A percentile compares a stretch with the other conserved stretches of the same genome.
phyloP scores from a whole-genome alignment of 2,329 filamentous ascomycete species.

The Microcera coccophila region DNA sequence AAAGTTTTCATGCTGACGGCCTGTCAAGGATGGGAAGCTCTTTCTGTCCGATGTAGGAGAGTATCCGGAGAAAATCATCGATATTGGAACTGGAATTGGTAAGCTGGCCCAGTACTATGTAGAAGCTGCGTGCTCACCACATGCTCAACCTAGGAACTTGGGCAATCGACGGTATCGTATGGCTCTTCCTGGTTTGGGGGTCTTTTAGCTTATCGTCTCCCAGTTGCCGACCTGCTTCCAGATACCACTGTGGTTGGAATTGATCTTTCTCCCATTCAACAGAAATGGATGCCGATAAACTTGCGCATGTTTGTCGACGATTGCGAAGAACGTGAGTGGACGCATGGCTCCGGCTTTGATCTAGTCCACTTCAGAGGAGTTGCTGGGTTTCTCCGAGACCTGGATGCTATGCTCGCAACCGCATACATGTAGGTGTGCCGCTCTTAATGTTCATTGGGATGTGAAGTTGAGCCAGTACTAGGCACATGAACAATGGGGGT shows the following conservation, averaged over 20 bases:
- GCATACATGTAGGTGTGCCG: constrained; percentile 22
- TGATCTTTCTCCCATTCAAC: constrained; percentile 56
- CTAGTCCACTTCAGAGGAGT: constrained; percentile 58
- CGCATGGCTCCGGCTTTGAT: constrained; percentile 48
- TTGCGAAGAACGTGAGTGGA: constrained; percentile 43
- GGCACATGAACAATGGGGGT: constrained; percentile 44
- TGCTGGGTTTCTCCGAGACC: constrained; percentile 37
- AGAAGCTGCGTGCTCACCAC: no score
- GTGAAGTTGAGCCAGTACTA: constrained; percentile 15
- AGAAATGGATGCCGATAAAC: constrained; percentile 46
- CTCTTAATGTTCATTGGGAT: neutral
- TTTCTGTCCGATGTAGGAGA: constrained; percentile 33
- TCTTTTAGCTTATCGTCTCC: neutral
- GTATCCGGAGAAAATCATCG: constrained; percentile 39
- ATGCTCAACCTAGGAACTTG: no score
- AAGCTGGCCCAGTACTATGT: no score
- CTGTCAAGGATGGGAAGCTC: constrained; percentile 27
- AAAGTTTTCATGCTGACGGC: neutral
- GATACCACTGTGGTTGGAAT: constrained; percentile 45
- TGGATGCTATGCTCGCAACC: constrained; percentile 27
- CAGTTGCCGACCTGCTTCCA: constrained; percentile 41
- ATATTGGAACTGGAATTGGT: constrained; percentile 42
- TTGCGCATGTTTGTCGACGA: constrained; percentile 37
- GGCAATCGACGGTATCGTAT: no score
- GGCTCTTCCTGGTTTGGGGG: no score